Evolutionary conservation across 208 protist species (phyloP).

Genomic region (Polymyxa betae): DNA sequence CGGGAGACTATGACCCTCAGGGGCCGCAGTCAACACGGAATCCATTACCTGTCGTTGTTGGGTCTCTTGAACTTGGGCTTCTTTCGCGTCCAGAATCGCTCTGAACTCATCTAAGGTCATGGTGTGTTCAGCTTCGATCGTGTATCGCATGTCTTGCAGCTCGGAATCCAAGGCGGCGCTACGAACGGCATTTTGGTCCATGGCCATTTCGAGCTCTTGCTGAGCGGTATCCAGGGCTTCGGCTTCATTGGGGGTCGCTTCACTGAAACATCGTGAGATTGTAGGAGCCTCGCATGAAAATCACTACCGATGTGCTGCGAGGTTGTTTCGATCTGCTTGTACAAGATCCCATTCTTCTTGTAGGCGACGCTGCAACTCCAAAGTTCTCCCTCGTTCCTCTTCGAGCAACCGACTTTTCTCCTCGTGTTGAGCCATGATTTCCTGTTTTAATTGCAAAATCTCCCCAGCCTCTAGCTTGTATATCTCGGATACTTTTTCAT

Average conservation of each 20-base stretch:
- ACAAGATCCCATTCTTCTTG: constrained; percentile 39
- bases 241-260: not conserved
- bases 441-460: constrained; percentile 50
- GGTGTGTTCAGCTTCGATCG: not conserved
- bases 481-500: not conserved
- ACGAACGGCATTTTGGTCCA: constrained; percentile 8
- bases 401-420: constrained; percentile 13
- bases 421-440: constrained; percentile 35
- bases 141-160: not conserved
- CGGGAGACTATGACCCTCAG: too few relatives aligned
- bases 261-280: not conserved
- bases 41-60: not conserved
- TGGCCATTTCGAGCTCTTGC: constrained; percentile 2
- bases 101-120: constrained; percentile 27
- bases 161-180: not conserved
- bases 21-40: not conserved
- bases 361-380: not conserved
- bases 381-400: not conserved
- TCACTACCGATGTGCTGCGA: not conserved
- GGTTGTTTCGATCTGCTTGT: not conserved
- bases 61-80: not conserved
- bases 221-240: not conserved
- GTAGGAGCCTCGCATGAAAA: not conserved
- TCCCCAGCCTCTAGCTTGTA: not conserved
- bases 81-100: not conserved